A percentile compares a stretch with the other conserved stretches of the same genome.
Evolutionary conservation across 2,329 filamentous ascomycete species (phyloP).

Genomic region (Plenodomus biglobosus): DNA sequence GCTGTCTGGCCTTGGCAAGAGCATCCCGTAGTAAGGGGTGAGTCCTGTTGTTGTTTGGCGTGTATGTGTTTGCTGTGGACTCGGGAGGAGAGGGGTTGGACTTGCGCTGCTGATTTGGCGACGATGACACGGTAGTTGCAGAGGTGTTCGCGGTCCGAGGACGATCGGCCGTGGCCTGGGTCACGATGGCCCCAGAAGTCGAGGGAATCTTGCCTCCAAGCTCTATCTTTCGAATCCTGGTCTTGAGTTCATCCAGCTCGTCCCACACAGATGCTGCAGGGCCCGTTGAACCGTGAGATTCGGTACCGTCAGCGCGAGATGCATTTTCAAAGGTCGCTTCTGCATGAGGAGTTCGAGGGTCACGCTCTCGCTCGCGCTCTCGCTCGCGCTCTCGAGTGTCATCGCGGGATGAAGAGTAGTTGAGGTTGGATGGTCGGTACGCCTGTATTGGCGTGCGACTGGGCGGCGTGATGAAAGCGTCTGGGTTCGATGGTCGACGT

Average conservation of each 20-base stretch:
- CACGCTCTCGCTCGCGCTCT: conserved; percentile 11
- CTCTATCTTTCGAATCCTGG: conserved; percentile 86
- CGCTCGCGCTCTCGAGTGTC: conserved; percentile 15
- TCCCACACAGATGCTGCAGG: conserved; percentile 96
- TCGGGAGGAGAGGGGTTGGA: conserved; percentile 47
- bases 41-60: conserved; percentile 58
- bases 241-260: conserved; percentile 93
- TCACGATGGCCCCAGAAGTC: conserved; percentile 71
- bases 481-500: conserved; percentile 38
- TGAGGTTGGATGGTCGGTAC: conserved; percentile 43
- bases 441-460: conserved; percentile 35
- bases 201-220: conserved; percentile 83
- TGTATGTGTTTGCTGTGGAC: conserved; percentile 49
- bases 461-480: conserved; percentile 36
- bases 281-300: conserved; percentile 84
- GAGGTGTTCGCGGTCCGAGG: conserved; percentile 90
- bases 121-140: conserved; percentile 85
- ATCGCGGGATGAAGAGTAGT: conserved; percentile 38
- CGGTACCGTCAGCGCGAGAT: conserved; percentile 55
- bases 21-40: conserved; percentile 82
- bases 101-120: conserved; percentile 71
- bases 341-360: conserved; percentile 29
- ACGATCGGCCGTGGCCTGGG: conserved; percentile 72
- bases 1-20: conserved; percentile 72
- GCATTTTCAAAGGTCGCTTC: conserved; percentile 31